These are phyloP conservation scores for Saraca asoca DNA, from an alignment of 331 rosid species.

Conservation along the genomic window DNA sequence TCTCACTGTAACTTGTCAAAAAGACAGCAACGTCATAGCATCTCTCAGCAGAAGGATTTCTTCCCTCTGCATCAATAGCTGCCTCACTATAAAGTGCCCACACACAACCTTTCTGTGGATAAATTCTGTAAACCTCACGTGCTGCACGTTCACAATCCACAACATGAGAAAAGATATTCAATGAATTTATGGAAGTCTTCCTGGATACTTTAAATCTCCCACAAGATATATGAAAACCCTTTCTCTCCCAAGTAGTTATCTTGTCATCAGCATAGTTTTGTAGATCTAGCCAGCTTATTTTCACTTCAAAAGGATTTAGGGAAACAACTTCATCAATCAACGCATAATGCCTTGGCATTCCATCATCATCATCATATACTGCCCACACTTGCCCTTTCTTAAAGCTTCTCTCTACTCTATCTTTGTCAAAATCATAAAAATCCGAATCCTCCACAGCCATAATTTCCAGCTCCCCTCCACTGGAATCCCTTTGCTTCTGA, in stretches of 20 bases:
- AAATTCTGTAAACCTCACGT: constrained; percentile 64
- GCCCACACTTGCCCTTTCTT: constrained; percentile 95
- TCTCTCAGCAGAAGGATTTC: constrained; percentile 27
- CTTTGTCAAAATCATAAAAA: constrained; percentile 77
- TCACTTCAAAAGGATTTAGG: constrained; percentile 67
- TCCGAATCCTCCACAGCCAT: constrained; percentile 76
- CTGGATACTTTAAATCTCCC: constrained; percentile 71
- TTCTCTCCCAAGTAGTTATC: constrained; percentile 49
- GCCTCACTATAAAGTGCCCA: constrained; percentile 77
- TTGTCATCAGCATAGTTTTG: constrained; percentile 56
- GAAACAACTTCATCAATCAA: constrained; percentile 73
- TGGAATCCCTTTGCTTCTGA: constrained; percentile 22
- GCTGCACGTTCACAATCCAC: constrained; percentile 73
- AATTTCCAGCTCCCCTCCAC: constrained; percentile 40
- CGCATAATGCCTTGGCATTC: constrained; percentile 83
- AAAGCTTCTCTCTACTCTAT: constrained; percentile 77
- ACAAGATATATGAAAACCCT: constrained; percentile 67
- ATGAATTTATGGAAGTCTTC: constrained; percentile 53
- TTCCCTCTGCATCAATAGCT: constrained; percentile 46
- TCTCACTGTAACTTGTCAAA: constrained; percentile 73
- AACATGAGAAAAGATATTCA: constrained; percentile 75
- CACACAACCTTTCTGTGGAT: constrained; percentile 91
- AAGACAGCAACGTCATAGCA: constrained; percentile 66
- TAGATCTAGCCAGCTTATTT: constrained; percentile 79
- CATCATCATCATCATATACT: constrained; percentile 73